Evolutionary conservation across 2,329 filamentous ascomycete genomes (phyloP).

Genomic region (Balansia obtecta): DNA sequence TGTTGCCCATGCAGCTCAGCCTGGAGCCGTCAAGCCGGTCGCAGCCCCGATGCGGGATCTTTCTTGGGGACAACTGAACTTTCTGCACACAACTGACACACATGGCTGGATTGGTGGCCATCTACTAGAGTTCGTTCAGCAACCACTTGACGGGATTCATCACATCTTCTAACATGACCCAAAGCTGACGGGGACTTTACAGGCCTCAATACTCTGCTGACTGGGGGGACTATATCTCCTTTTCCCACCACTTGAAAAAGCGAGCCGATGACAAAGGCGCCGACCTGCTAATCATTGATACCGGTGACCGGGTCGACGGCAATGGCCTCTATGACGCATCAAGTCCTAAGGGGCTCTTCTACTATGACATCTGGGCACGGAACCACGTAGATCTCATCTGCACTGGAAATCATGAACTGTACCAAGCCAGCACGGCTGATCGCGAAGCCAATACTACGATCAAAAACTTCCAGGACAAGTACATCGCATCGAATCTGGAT

Average conservation of each 20-base stretch:
- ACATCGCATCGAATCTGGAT: conserved; percentile 87
- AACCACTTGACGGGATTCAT: not conserved
- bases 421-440: conserved; percentile 64
- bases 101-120: conserved; percentile 95
- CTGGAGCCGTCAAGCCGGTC: conserved; percentile 65
- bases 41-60: conserved; percentile 73
- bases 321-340: conserved; percentile 92
- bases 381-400: conserved; percentile 76
- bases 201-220: conserved; percentile 87
- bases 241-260: conserved; percentile 68
- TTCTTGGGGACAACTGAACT: conserved; percentile 89
- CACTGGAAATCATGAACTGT: conserved; percentile 91
- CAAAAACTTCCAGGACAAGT: conserved; percentile 67
- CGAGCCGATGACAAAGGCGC: conserved; percentile 66
- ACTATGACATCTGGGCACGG: conserved; percentile 74
- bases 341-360: conserved; percentile 74
- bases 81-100: conserved; percentile 91
- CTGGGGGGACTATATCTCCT: conserved; percentile 97
- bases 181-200: not conserved
- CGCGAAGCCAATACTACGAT: conserved; percentile 71
- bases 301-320: conserved; percentile 84
- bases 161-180: no score
- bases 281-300: conserved; percentile 89
- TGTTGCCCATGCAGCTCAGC: conserved; percentile 47
- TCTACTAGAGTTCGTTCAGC: conserved; percentile 59